phyloP scores from a whole-genome alignment of 345 rosid genomes.

The Ceriops zippeliana region DNA sequence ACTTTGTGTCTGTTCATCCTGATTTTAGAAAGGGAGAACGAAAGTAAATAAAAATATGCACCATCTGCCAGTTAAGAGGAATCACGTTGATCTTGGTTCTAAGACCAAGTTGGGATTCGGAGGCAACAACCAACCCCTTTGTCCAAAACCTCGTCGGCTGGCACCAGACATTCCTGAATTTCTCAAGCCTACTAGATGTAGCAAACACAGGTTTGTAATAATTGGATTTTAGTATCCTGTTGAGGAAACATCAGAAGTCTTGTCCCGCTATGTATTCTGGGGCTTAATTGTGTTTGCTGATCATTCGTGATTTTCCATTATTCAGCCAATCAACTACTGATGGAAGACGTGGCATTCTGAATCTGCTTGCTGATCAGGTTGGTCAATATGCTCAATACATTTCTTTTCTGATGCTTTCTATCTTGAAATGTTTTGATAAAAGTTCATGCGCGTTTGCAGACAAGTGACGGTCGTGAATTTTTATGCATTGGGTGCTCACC shows the following conservation, averaged over 20 bases:
- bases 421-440: too few relatives aligned
- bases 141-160: conserved; percentile 72
- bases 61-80: conserved; percentile 36
- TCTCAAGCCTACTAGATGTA: conserved; percentile 52
- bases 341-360: conserved; percentile 40
- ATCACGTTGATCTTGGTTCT: conserved; percentile 32
- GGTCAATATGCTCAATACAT: background rate
- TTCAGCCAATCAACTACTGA: conserved; percentile 46
- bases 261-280: background rate
- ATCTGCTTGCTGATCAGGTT: conserved; percentile 39
- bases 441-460: conserved; percentile 13
- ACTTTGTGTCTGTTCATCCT: background rate
- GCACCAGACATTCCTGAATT: conserved; percentile 52
- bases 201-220: conserved; percentile 38
- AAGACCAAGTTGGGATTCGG: conserved; percentile 18
- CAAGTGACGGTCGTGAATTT: conserved; percentile 32
- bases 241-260: background rate
- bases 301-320: background rate
- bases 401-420: background rate
- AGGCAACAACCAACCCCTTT: conserved; percentile 32
- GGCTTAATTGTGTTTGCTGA: background rate
- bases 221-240: background rate
- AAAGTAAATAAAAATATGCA: conserved; percentile 31
- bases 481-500: conserved; percentile 39
- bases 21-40: background rate